Base-by-base conservation (phyloP, 192 early-diverging fungal genomes). In the Umbelopsis ramanniana region DNA sequence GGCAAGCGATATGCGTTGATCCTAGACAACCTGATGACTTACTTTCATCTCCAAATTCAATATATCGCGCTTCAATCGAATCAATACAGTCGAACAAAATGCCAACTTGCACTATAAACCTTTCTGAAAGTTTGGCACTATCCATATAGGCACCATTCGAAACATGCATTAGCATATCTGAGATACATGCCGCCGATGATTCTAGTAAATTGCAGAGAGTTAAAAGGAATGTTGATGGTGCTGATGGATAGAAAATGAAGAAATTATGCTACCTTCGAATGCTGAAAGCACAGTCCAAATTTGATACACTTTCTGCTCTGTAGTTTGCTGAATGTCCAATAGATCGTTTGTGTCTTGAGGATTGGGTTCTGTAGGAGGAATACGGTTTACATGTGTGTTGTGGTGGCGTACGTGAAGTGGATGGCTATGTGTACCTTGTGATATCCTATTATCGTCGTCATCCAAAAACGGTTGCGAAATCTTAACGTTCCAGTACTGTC, bases 151-250 rank as follows among this genome's bases (percentile, higher is more conserved):
- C 83, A 40, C 94, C 91, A 72, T 94, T 92, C 10, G 95, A 93
- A 50, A 98, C 93, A 75, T 94, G 92, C 48, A 96, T 76, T 38
- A 99, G 79, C 93, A 97, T 99, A 67, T 96, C 94, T 19, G 93
- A 94, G 67, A 99, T 98, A 79, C 94, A 97, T 3, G 94, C 91
- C 4, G 96, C 96, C 6, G 94, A 92, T 6, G 94, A 95, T 79
- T 99, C 97, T 79, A 70, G 57, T 9, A 0, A 4, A 12, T 52
- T 6, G 37, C 15, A 43, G 8, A 15, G 24, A 40, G n/a, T 52
- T 52, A 69, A 4, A 68, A 22, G 3, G 15, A 9, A 19, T 37
- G 24, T 33, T 33, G 17, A 26, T 66, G 48, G 35, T 46, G 52
- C 17, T 35, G 29, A 3, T 29, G 17, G 57, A 43, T 35, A 3